Base-by-base conservation (phyloP, 495 filamentous ascomycete species). In the Xylaria sp. region DNA sequence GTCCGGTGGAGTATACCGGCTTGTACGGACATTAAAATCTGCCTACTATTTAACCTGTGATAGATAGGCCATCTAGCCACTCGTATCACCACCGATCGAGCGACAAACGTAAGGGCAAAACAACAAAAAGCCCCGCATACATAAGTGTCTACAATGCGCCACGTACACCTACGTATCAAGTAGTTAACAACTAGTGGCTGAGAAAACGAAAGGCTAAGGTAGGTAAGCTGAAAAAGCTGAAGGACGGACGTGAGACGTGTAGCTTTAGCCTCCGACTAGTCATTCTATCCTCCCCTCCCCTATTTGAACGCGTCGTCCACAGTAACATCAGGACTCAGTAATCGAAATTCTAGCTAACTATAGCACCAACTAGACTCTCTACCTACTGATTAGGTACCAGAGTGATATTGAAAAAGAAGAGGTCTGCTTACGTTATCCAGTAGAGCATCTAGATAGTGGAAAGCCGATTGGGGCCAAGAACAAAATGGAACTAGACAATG, bases 171-270 rank as follows among this genome's bases (percentile, higher is more conserved):
- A 41, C 59, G 21, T 21, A 43, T 29, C 15, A 24, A 62, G 19
- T 37, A 11, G 53, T 33, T 1, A 61, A 17, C 7, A 31, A 26
- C 19, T 26, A 24, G 33, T 26, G 31, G 31, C 17, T 19, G 31
- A 59, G 31, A 59, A 59, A 15, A 40, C 21, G 37, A 26, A 62
- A 8, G 59, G 37, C 37, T 40, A 31, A 33, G 37, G 21, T 31
- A 26, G 59, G 21, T 41, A 43, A 62, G 59, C 59, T 62, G 59
- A 62, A 26, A 62, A 26, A 61, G 59, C 59, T 62, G 59, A 41
- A 19, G n/a, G 5, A 29, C 37, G n/a, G 11, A 62, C 12, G n/a
- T 43, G 21, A 62, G 37, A 61, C 58, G 26, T 1, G 19, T 24
- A 40, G 11, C n/a, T 12, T 8, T n/a, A 12, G 37, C n/a, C n/a